These are phyloP conservation scores for Sporisorium graminicola DNA, from an alignment of 1,284 basidiomycete species.

Conservation along the genomic window DNA sequence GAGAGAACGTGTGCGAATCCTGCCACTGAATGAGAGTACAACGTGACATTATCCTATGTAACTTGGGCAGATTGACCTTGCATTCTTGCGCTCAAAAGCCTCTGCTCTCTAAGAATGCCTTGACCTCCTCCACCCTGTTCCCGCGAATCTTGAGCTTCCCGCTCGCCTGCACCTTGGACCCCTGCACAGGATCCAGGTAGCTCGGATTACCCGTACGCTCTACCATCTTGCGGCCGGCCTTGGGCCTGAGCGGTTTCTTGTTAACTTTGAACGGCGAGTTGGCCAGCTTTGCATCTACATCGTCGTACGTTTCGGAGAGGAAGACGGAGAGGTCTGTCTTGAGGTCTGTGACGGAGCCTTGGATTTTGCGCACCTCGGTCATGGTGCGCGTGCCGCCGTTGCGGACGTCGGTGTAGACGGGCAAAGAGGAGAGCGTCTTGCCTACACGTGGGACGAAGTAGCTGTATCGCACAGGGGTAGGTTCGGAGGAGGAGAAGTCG, in stretches of 20 bases:
- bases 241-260: conserved; percentile 25
- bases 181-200: conserved; percentile 30
- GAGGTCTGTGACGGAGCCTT: conserved; percentile 46
- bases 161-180: conserved; percentile 11
- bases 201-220: conserved; percentile 20
- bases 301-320: conserved; percentile 28
- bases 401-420: conserved; percentile 58
- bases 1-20: background rate
- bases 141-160: conserved; percentile 50
- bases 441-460: conserved; percentile 62
- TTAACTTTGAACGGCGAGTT: conserved; percentile 18
- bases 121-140: conserved; percentile 39
- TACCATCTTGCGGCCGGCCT: conserved; percentile 19
- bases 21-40: background rate
- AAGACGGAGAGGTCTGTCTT: conserved; percentile 31
- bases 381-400: conserved; percentile 49
- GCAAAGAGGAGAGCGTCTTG: conserved; percentile 38
- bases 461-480: conserved; percentile 39
- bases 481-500: background rate
- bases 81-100: conserved; percentile 26
- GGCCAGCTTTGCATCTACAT: background rate
- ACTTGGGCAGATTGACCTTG: too few relatives aligned
- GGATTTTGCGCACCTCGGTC: conserved; percentile 57
- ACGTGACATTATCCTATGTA: background rate
- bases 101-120: conserved; percentile 41